phyloP scores from a whole-genome alignment of 345 rosid genomes.

The Linum usitatissimum region DNA sequence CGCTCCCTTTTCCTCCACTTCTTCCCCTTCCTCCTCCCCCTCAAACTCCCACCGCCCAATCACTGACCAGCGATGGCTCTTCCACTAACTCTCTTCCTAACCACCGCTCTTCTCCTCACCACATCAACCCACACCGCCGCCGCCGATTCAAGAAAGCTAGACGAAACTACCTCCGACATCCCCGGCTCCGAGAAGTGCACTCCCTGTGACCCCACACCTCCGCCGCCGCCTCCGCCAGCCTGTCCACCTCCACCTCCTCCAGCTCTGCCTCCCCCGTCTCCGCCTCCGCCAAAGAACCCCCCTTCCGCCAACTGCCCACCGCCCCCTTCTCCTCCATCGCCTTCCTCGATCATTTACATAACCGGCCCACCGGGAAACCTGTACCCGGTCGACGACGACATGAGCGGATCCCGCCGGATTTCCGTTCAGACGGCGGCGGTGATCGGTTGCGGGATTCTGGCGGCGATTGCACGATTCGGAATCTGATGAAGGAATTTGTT shows the following conservation, averaged over 20 bases:
- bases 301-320: constrained; percentile 40
- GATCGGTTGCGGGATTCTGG: constrained; percentile 30
- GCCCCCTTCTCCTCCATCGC: constrained; percentile 43
- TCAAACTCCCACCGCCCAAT: too few relatives aligned
- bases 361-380: constrained; percentile 56
- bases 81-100: too few relatives aligned
- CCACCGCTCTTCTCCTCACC: not conserved
- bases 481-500: not conserved
- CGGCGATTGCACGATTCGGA: constrained; percentile 14
- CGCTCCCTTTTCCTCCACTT: too few relatives aligned
- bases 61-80: too few relatives aligned
- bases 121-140: constrained; percentile 14
- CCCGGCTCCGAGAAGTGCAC: constrained; percentile 30
- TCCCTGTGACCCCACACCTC: constrained; percentile 41
- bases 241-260: constrained; percentile 36
- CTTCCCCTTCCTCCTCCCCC: too few relatives aligned
- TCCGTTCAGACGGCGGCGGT: constrained; percentile 18
- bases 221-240: constrained; percentile 28
- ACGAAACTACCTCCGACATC: constrained; percentile 17
- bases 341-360: constrained; percentile 33
- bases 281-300: constrained; percentile 25
- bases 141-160: constrained; percentile 20
- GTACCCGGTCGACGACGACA: constrained; percentile 39
- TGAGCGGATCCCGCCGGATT: constrained; percentile 22
- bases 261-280: constrained; percentile 18